Evolutionary conservation across 2,329 filamentous ascomycete genomes (phyloP), one percentile per base, ranked within the genome.

Genomic region (Diaporthe citriasiana): DNA sequence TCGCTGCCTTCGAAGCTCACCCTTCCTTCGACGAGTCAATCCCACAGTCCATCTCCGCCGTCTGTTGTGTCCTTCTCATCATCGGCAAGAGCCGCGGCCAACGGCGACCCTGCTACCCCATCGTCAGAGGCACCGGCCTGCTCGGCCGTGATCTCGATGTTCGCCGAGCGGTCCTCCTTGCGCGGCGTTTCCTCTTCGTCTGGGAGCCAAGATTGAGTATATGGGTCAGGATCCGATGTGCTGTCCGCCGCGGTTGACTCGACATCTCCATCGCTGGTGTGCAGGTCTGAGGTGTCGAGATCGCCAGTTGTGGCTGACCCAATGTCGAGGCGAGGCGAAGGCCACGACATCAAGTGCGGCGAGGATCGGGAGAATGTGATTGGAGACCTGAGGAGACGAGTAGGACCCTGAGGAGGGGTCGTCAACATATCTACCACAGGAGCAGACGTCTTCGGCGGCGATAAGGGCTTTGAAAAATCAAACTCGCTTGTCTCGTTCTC

Each of bases 401-500:
- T 15, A 25, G 68, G 17, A 15, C 10, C 30, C 38, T 30, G 38
- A 6, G 53, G 40, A 10, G 72, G 35, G 15, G 35, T 22, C 25
- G 59, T 22, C 13, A 42, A 33, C 27, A 38, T 12, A n/a, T 74
- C 27, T 4, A 45, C 33, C 6, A 6, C n/a, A 4, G 40, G 55
- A 22, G 42, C 15, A n/a, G 60, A 27, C 40, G 56, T 45, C 56
- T 59, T 30, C 19, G 71, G 60, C 53, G 57, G 33, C 22, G 57
- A 35, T 38, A 75, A n/a, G 8, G 78, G 76, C 55, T 76, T 78
- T 1, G 78, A 76, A 40, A 79, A 78, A 53, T 80, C 77, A 60
- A 77, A 78, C 17, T 56, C 71, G 51, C 66, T 72, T 30, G 47
- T 25, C 27, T 69, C 59, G 25, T 69, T 40, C 19, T 68, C 53